Evolutionary conservation across 1,139 yeast species (phyloP), one percentile per base, ranked within the genome.

Genomic region (Candida pseudoviswanathii): DNA sequence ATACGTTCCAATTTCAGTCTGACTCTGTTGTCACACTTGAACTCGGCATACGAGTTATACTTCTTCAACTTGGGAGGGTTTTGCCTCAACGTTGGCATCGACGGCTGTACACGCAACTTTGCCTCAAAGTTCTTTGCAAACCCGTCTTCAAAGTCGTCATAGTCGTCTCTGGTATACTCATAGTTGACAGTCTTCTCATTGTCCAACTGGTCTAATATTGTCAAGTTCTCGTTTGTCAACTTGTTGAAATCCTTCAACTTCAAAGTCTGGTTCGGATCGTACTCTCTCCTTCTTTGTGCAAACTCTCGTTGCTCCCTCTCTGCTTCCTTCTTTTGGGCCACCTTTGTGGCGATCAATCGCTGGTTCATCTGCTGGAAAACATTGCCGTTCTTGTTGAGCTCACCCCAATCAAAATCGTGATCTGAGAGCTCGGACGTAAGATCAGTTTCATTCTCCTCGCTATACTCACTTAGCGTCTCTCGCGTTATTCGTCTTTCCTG

Each of bases 361-460:
- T 57, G 54, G 48, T 65, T 59, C 45, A 64, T 56, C 41, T 57
- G 58, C 40, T 54, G 58, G 49, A 72, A 71, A 9, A 71, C 67
- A 3, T 75, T 75, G 54, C 71, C 77, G 21, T 43, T 52, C 21
- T 50, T 50, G 5, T 75, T 77, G 54, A 74, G 73, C 44, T 71
- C 65, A 51, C 74, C 79, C 43, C 74, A 56, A 46, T 73, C 78
- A 53, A 75, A 72, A 38, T 70, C 79, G 3, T 72, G 75, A 38
- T 71, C 78, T 45, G 71, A 66, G 51, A 73, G 60, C 43, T 73
- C 71, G 2, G 75, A 69, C 0, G 80, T 75, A 34, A 68, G 65
- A 44, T 73, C 78, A 0, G 80, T 75, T 29, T 70, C 77, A 38
- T 68, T 65, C 6, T 62, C 73, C 50, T 72, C 77, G 53, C 76